Conservation (phyloP, 2,329 filamentous ascomycete genomes). For the Colletotrichum scovillei region DNA sequence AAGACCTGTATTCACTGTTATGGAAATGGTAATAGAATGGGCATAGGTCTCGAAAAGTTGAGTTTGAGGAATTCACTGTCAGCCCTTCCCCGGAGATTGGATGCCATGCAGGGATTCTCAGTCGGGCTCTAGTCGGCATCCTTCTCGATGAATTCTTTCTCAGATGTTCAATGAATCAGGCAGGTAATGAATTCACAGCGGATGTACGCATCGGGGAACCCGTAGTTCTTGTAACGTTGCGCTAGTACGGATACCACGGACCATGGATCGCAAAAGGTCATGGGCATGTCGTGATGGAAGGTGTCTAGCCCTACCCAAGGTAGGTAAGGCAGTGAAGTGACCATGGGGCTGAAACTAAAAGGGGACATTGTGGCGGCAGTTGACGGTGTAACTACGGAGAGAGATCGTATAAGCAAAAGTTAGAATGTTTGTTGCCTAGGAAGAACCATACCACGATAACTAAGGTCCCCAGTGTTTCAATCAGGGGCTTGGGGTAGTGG, state of each 20-base stretch:
- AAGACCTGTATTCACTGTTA: too few species aligned
- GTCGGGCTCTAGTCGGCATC: too few species aligned
- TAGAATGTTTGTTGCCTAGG: not conserved
- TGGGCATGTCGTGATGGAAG: not conserved
- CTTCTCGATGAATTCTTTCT: too few species aligned
- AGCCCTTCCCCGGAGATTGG: too few species aligned
- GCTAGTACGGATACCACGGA: not conserved
- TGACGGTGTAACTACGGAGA: not conserved
- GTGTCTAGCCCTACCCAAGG: not conserved
- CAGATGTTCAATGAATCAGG: not conserved
- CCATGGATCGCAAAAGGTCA: not conserved
- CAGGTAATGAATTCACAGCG: not conserved
- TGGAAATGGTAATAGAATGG: too few species aligned
- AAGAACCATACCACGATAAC: too few species aligned
- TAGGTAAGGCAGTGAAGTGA: not conserved
- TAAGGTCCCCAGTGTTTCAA: too few species aligned
- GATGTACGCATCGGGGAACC: not conserved
- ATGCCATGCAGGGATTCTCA: too few species aligned
- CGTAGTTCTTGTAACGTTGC: not conserved
- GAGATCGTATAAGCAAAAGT: not conserved
- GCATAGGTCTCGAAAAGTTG: too few species aligned
- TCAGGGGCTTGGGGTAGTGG: too few species aligned
- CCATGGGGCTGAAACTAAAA: not conserved
- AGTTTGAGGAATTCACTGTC: too few species aligned
- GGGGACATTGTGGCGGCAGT: not conserved